Percentiles rank a stretch among this genome's conserved stretches.
phyloP scores from a whole-genome alignment of 2,329 filamentous ascomycete species.

The Neurospora sp. region DNA sequence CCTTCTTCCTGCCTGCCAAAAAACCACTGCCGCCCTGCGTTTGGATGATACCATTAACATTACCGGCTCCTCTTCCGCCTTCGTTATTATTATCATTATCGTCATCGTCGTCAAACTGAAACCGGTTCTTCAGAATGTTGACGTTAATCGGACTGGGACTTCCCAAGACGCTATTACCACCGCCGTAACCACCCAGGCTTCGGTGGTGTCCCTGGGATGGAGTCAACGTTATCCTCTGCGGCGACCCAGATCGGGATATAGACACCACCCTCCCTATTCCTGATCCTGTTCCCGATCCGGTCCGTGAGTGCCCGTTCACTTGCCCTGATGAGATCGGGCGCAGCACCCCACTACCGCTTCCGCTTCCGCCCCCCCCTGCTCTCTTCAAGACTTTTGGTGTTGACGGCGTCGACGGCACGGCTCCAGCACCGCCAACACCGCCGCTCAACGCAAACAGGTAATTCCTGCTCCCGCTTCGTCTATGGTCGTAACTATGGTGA shows the following conservation, averaged over 20 bases:
- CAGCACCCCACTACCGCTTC: neutral
- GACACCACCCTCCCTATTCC: neutral
- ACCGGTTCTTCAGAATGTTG: neutral
- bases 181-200: neutral
- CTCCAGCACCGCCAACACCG: neutral
- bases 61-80: neutral
- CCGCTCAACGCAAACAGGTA: conserved; percentile 35
- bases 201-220: neutral
- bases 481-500: neutral
- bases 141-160: neutral
- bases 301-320: neutral
- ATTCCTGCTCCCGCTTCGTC: conserved; percentile 29
- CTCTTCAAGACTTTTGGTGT: neutral
- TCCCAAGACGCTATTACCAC: neutral
- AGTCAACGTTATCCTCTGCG: neutral
- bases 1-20: neutral
- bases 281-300: neutral
- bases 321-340: neutral
- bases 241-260: neutral
- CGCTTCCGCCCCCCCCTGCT: neutral
- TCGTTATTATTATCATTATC: neutral
- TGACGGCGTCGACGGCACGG: neutral
- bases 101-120: neutral
- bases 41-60: neutral
- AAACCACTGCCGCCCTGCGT: neutral